Conservation (phyloP, 163 green algal species). For the Volvox carteri region DNA sequence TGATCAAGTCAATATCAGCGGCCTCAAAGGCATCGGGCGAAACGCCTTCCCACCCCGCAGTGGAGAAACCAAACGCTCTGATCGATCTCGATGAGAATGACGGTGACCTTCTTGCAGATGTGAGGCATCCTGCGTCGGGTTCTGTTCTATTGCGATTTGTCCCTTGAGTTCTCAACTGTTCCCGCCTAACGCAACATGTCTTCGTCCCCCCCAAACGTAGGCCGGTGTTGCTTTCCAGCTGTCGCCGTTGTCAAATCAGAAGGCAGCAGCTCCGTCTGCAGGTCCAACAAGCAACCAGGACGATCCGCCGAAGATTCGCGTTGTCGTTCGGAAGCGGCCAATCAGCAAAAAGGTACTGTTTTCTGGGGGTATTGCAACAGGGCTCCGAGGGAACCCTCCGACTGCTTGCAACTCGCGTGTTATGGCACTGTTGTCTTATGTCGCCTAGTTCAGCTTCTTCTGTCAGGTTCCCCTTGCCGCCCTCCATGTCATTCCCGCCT, state of each 20-base stretch:
- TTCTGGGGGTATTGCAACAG: too few species aligned
- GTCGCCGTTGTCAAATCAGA: slow-evolving; percentile 38
- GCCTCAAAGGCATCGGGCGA: not conserved
- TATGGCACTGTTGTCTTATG: too few species aligned
- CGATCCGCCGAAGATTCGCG: slow-evolving; percentile 91
- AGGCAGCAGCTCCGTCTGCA: not conserved
- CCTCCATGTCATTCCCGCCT: too few species aligned
- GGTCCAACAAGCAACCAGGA: slow-evolving; percentile 1
- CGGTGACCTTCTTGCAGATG: slow-evolving; percentile 46
- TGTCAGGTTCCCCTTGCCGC: too few species aligned
- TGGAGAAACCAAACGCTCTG: slow-evolving; percentile 24
- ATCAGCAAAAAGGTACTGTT: slow-evolving; percentile 91
- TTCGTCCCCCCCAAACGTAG: not conserved
- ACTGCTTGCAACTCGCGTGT: too few species aligned
- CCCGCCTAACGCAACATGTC: slow-evolving; percentile 19
- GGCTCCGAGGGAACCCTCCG: too few species aligned
- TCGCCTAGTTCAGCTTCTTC: too few species aligned
- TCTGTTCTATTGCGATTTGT: not conserved
- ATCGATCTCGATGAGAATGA: slow-evolving; percentile 56
- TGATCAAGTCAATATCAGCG: slow-evolving; percentile 47
- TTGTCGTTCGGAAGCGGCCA: slow-evolving; percentile 96
- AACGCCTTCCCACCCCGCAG: not conserved
- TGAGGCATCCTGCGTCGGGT: not conserved
- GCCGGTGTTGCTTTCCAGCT: slow-evolving; percentile 38
- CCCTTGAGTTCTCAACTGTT: slow-evolving; percentile 13